Evolutionary conservation across 2,329 filamentous ascomycete species (phyloP), one percentile per base, ranked within the genome.

Genomic region (Neofusicoccum sp.): DNA sequence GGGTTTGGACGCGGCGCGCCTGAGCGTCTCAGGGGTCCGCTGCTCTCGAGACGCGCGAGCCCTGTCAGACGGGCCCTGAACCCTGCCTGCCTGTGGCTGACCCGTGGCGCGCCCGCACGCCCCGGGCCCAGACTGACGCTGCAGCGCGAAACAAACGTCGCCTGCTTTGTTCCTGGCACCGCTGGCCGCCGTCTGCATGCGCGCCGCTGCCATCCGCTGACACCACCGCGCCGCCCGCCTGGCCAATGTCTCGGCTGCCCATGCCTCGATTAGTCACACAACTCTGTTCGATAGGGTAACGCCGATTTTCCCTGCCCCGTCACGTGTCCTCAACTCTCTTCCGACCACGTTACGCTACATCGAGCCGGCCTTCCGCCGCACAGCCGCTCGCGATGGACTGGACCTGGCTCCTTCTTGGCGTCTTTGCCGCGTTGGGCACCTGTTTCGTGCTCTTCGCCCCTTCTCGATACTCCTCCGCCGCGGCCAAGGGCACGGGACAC

Each of bases 381-480:
- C n/a, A 30, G 44, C 4, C 20, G 33, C 14, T 49, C 14, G 38
- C 44, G 26, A 61, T 61, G 58, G 24, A 11, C 20, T 47, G 38
- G 49, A 20, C 80, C 62, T 66, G 71, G 7, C 65, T 84, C 44
- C 69, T 70, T 26, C 63, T 76, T n/a, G 70, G 72, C 4, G 67
- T 80, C 12, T 60, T 73, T 31, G 60, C 78, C 11, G 82, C 80
- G 14, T 81, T 77, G 3, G 66, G 77, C 9, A 67, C 85, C 65
- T 81, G 80, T 6, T 63, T 82, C 41, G 68, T 84, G 38, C 76
- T 86, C 28, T 63, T 84, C 56, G 77, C 80, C 6, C 71, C 58
- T 8, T 53, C 58, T 4, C 48, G 58, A 2, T 45, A 53, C 24
- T 36, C 58, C 1, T 14, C 36, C n/a, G 47, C 40, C 30, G 9